Evolutionary conservation across 805 yeast species (phyloP).

Genomic region (Jamesozyma lodderae): DNA sequence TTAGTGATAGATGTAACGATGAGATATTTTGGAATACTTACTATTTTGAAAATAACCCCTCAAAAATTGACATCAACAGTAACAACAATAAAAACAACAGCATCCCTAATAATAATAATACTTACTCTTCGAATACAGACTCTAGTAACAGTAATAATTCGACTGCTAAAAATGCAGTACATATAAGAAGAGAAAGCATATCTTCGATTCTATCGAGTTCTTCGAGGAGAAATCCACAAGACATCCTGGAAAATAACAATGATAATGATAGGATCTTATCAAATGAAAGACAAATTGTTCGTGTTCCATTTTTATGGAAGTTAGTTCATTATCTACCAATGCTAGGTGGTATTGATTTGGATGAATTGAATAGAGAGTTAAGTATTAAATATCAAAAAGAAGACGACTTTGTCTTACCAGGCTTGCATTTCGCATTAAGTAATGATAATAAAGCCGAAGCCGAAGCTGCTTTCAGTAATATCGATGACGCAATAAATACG

Average conservation of each 20-base stretch:
- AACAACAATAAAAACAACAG: too few relatives aligned
- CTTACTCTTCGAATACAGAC: background rate
- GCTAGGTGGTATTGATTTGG: slow-evolving; percentile 28
- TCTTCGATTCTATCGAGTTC: background rate
- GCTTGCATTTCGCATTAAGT: slow-evolving; percentile 15
- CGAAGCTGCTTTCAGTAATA: background rate
- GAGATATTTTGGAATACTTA: slow-evolving; percentile 17
- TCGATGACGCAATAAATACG: background rate
- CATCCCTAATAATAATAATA: too few relatives aligned
- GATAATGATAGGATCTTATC: background rate
- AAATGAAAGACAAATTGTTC: background rate
- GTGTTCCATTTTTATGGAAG: slow-evolving; percentile 22
- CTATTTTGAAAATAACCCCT: slow-evolving; percentile 7
- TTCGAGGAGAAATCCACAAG: background rate
- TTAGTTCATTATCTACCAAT: slow-evolving; percentile 24
- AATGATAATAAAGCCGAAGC: background rate
- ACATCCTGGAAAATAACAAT: background rate
- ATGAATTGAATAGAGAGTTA: slow-evolving; percentile 21
- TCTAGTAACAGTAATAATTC: background rate
- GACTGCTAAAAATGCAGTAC: background rate
- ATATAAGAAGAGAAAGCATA: background rate
- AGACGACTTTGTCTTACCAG: slow-evolving; percentile 20
- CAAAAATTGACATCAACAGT: background rate
- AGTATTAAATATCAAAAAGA: slow-evolving; percentile 12
- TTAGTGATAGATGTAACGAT: slow-evolving; percentile 23